A percentile compares a stretch with the other conserved stretches of the same genome.
Evolutionary conservation across 1,284 basidiomycete species (phyloP).

Genomic region (Rhodofomes roseus): DNA sequence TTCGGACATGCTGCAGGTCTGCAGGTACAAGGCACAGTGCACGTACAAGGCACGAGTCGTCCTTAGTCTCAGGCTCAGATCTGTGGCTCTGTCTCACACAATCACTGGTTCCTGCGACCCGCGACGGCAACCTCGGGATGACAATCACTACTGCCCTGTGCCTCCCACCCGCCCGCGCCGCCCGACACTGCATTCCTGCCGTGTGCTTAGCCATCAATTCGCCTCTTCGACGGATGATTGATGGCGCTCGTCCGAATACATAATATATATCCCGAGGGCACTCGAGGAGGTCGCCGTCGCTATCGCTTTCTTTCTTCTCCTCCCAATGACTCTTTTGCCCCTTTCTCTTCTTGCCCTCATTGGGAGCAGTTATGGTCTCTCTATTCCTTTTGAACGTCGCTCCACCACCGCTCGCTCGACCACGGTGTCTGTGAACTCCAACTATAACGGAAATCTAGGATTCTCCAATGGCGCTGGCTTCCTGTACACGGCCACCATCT

Average conservation of each 20-base stretch:
- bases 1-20: too few relatives aligned
- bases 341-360: conserved; percentile 6
- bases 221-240: background rate
- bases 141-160: background rate
- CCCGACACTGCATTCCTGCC: background rate
- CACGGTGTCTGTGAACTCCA: background rate
- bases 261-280: background rate
- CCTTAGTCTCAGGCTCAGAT: too few relatives aligned
- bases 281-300: background rate
- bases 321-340: conserved; percentile 5
- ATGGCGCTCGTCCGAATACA: background rate
- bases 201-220: too few relatives aligned
- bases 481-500: conserved; percentile 4
- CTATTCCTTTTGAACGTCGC: conserved; percentile 4
- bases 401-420: background rate
- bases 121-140: background rate
- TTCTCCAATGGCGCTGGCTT: background rate
- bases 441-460: conserved; percentile 4
- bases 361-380: conserved; percentile 1
- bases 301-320: background rate
- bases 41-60: too few relatives aligned
- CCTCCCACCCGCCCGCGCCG: background rate
- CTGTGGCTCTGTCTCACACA: too few relatives aligned
- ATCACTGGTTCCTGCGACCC: too few relatives aligned
- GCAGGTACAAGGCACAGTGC: too few relatives aligned